Base-by-base conservation (phyloP, 2,329 filamentous ascomycete species). In the Arachnomyces sp. region DNA sequence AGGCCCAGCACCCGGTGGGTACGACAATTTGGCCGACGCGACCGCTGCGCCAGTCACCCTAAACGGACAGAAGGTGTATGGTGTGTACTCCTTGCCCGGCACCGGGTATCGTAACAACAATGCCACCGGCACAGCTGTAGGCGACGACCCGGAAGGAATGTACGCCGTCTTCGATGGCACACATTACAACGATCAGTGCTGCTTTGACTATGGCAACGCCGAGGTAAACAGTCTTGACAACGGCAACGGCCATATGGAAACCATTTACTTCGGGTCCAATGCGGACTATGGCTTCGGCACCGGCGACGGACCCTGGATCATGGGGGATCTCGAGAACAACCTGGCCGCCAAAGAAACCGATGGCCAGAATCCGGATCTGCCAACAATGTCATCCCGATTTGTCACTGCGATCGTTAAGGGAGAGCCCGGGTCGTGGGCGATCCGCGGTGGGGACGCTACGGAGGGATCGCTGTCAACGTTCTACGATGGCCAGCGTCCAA, bases 311-410 rank as follows among this genome's bases (percentile, higher is more conserved):
- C 79, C 79, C 0, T 82, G 79, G 79, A 55, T 82, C 49, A 81
- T 82, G 77, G 79, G 77, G 0, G 79, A 83, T 57, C 68, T 83
- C 0, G 79, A 83, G 54, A 81, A 82, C 45, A 75, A 76, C 3
- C 60, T 83, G 2, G 82, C 81, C 61, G 78, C 77, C 0, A 78
- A 77, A 11, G 7, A 38, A 1, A 67, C 55, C 43, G 17, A 65
- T 2, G 54, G 51, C 1, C 56, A 70, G 39, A 81, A 81, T 53
- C 36, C 67, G 1, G 68, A 42, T 1, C 67, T 79, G 48, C 74
- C 74, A 5, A 67, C 72, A 0, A 63, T 80, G 42, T 62, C 65
- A 1, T 59, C 62, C 43, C 72, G 77, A 0, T 82, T 82, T 54
- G 45, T 78, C 37, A 81, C 72, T 3, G 65, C 76, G 0, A 51